Evolutionary conservation across 164 flowering plant species (phyloP).

Genomic region (Taxillus chinensis): DNA sequence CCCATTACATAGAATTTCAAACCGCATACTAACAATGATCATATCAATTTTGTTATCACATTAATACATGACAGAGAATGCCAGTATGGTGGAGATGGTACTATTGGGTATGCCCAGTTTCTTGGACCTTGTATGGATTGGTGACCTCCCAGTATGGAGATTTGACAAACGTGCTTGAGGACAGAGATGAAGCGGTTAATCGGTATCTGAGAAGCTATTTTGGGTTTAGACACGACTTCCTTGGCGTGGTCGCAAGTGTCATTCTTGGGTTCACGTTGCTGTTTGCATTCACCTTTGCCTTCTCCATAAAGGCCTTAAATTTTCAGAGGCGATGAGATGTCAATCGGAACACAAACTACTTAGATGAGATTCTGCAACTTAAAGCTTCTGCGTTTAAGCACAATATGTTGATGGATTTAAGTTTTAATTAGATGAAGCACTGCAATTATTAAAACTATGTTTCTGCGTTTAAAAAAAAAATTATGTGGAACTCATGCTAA

Average conservation of each 20-base stretch:
- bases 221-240: slow-evolving; percentile 13
- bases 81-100: slow-evolving; percentile 43
- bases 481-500: too few species aligned
- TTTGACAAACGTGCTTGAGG: slow-evolving; percentile 5
- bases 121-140: slow-evolving; percentile 39
- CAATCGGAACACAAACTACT: background rate
- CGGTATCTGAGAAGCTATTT: slow-evolving; percentile 6
- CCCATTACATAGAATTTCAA: too few species aligned
- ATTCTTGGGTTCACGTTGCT: slow-evolving; percentile 8
- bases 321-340: slow-evolving; percentile 24
- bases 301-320: slow-evolving; percentile 21
- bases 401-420: too few species aligned
- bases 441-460: too few species aligned
- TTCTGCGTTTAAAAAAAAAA: too few species aligned
- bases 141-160: slow-evolving; percentile 32
- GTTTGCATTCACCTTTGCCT: slow-evolving; percentile 15
- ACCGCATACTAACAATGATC: background rate
- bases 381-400: too few species aligned
- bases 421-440: too few species aligned
- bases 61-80: slow-evolving; percentile 18
- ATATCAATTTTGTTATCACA: background rate
- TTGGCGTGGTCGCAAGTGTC: slow-evolving; percentile 17
- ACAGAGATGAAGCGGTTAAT: slow-evolving; percentile 5
- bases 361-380: too few species aligned
- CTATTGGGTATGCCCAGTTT: slow-evolving; percentile 25